Percentiles rank a stretch among this genome's conserved stretches.
phyloP scores from a whole-genome alignment of 2,329 filamentous ascomycete genomes.

The Penicillium sp. region DNA sequence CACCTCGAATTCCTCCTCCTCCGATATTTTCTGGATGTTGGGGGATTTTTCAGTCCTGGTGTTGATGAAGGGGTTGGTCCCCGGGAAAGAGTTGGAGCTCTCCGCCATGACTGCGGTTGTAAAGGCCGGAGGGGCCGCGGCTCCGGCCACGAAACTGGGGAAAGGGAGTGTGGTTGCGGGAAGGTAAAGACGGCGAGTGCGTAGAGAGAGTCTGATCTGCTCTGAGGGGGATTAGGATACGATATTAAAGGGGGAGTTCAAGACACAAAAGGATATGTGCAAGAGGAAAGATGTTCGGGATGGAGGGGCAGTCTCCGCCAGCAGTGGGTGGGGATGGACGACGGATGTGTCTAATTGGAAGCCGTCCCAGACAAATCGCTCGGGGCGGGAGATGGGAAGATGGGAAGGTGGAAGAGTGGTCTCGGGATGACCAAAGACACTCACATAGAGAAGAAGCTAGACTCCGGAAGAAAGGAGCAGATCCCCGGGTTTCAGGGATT shows the following conservation, averaged over 20 bases:
- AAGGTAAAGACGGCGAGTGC: slow-evolving; percentile 45
- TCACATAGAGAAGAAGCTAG: slow-evolving; percentile 1
- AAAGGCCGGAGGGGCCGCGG: slow-evolving; percentile 28
- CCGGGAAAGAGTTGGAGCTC: slow-evolving; percentile 63
- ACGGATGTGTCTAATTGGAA: slow-evolving; percentile 26
- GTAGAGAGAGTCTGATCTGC: not conserved
- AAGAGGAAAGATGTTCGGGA: slow-evolving; percentile 14
- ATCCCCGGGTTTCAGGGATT: slow-evolving; percentile 4
- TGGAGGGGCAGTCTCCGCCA: slow-evolving; percentile 10
- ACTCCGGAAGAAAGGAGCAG: slow-evolving; percentile 1
- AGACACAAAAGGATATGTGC: not conserved
- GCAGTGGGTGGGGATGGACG: slow-evolving; percentile 21
- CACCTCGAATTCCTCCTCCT: slow-evolving; percentile 81
- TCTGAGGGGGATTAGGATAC: not conserved
- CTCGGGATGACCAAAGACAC: not conserved
- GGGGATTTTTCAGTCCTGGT: slow-evolving; percentile 59
- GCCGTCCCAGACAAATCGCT: not conserved
- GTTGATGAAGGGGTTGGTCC: slow-evolving; percentile 77
- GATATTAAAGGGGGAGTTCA: not conserved
- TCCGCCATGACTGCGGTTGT: slow-evolving; percentile 60
- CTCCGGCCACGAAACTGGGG: slow-evolving; percentile 29
- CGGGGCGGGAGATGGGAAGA: not conserved
- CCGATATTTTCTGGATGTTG: slow-evolving; percentile 63
- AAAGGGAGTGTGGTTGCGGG: slow-evolving; percentile 51
- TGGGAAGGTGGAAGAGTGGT: not conserved